These are phyloP conservation scores for Favolaschia claudopus DNA, from an alignment of 768 basidiomycete genomes.

Conservation along the genomic window DNA sequence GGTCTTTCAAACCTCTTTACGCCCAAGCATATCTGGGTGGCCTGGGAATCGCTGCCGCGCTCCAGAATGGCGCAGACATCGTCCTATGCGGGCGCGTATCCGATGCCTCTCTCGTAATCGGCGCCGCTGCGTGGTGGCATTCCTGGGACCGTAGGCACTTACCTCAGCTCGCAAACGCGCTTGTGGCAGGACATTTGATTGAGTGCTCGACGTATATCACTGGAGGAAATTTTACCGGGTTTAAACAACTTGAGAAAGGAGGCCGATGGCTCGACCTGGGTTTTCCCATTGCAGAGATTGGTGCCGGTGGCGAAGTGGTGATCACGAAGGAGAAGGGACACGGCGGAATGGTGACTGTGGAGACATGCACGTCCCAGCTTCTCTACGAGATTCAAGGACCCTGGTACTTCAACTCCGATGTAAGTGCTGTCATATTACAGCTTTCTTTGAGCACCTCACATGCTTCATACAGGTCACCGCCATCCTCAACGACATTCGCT, in stretches of 20 bases:
- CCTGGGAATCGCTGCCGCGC: slow-evolving; percentile 22
- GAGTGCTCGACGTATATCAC: slow-evolving; percentile 28
- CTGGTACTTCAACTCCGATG: slow-evolving; percentile 29
- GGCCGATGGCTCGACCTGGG: slow-evolving; percentile 22
- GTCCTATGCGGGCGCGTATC: slow-evolving; percentile 26
- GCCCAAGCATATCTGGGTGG: slow-evolving; percentile 27
- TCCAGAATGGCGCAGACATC: slow-evolving; percentile 23
- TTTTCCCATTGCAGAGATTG: slow-evolving; percentile 25
- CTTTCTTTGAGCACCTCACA: neutral
- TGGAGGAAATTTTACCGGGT: slow-evolving; percentile 25
- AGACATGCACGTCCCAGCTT: slow-evolving; percentile 24
- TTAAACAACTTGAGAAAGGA: slow-evolving; percentile 23
- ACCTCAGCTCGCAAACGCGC: slow-evolving; percentile 20
- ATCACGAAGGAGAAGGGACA: slow-evolving; percentile 22
- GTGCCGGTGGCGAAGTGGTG: slow-evolving; percentile 16
- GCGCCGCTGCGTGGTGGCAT: slow-evolving; percentile 29
- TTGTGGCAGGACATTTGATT: slow-evolving; percentile 25
- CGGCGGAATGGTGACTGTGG: slow-evolving; percentile 23
- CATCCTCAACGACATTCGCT: slow-evolving; percentile 17
- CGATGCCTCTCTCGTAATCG: slow-evolving; percentile 22
- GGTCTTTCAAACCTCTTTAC: slow-evolving; percentile 24
- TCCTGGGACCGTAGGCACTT: slow-evolving; percentile 20
- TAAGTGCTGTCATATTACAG: neutral
- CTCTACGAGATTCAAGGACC: slow-evolving; percentile 28
- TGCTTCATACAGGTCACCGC: slow-evolving; percentile 26